Conservation (phyloP, 1,284 basidiomycete species). For the Papiliotrema fonsecae region DNA sequence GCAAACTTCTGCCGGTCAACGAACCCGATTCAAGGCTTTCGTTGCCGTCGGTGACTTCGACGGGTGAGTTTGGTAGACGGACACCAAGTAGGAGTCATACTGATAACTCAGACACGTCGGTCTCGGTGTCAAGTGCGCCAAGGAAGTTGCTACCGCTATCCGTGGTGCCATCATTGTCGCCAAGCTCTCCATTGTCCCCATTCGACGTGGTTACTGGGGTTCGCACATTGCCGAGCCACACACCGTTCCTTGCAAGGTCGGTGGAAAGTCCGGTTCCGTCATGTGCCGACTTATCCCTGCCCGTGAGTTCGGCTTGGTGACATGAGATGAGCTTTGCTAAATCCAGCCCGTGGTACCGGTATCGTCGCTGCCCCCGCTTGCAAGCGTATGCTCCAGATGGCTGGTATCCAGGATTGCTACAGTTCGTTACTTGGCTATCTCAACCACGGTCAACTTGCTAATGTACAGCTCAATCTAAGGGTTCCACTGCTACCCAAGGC, state of each 20-base stretch:
- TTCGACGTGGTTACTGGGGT: conserved; percentile 99
- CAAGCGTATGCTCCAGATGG: conserved; percentile 94
- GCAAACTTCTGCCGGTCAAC: conserved; percentile 99
- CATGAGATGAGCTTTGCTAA: too few species aligned
- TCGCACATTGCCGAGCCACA: conserved; percentile 96
- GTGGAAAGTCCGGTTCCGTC: conserved; percentile 97
- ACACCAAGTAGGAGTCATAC: neutral
- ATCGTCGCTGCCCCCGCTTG: conserved; percentile 98
- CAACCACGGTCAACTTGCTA: neutral
- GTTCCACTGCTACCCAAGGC: conserved; percentile 98
- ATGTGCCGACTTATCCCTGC: conserved; percentile 99
- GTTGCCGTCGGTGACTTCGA: conserved; percentile 99
- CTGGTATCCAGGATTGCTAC: conserved; percentile 83
- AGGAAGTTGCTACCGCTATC: conserved; percentile 99
- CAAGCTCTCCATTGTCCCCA: conserved; percentile 95
- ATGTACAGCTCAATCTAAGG: conserved; percentile 79
- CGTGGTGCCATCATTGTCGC: conserved; percentile 98
- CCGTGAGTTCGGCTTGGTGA: conserved; percentile 44
- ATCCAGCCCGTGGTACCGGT: conserved; percentile 81
- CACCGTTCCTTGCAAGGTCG: conserved; percentile 98
- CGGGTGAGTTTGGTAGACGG: conserved; percentile 51
- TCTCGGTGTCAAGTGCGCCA: conserved; percentile 99
- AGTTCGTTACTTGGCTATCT: conserved; percentile 20
- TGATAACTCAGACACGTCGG: conserved; percentile 67
- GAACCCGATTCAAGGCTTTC: conserved; percentile 99